These are phyloP conservation scores for Alisma plantagoaquatica DNA, from an alignment of 106 monocot species.

Conservation along the genomic window DNA sequence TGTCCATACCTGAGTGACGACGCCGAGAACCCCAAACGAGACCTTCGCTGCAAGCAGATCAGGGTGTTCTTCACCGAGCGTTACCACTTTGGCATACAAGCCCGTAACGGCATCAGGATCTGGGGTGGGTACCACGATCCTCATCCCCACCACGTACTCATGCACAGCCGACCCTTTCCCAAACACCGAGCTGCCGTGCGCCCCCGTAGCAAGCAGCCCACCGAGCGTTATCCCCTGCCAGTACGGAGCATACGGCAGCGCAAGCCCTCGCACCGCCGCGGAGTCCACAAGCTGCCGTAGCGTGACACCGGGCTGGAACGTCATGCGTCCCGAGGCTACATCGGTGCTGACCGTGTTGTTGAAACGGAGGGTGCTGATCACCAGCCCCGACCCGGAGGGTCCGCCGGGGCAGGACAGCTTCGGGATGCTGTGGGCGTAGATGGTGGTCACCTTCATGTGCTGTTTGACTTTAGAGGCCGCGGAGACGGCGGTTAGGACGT, in stretches of 20 bases:
- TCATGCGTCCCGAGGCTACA: conserved; percentile 2
- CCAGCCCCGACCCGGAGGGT: conserved; percentile 9
- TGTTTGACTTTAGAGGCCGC: conserved; percentile 4
- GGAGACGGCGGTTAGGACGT: conserved; percentile 14
- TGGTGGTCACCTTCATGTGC: conserved; percentile 25
- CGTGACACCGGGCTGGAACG: conserved; percentile 15
- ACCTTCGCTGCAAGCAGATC: conserved; percentile 24
- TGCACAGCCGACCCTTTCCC: conserved; percentile 22
- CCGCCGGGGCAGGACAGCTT: conserved; percentile 29
- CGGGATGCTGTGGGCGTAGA: conserved; percentile 24
- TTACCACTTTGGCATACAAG: conserved; percentile 3
- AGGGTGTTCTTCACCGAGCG: conserved; percentile 8
- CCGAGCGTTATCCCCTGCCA: conserved; percentile 20
- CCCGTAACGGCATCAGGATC: neutral
- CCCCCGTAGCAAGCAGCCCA: conserved; percentile 11
- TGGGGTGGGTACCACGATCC: conserved; percentile 9
- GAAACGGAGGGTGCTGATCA: conserved; percentile 11
- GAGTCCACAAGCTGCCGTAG: conserved; percentile 11
- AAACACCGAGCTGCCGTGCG: conserved; percentile 23
- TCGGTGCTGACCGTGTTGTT: conserved; percentile 13
- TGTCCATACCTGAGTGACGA: conserved; percentile 13
- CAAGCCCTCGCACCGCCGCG: conserved; percentile 10
- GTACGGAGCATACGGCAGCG: conserved; percentile 19
- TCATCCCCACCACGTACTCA: conserved; percentile 18
- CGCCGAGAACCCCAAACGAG: conserved; percentile 17